These are phyloP conservation scores for Globisporangium paroecandrum DNA, from an alignment of 352 stramenopile species.

Conservation along the genomic window DNA sequence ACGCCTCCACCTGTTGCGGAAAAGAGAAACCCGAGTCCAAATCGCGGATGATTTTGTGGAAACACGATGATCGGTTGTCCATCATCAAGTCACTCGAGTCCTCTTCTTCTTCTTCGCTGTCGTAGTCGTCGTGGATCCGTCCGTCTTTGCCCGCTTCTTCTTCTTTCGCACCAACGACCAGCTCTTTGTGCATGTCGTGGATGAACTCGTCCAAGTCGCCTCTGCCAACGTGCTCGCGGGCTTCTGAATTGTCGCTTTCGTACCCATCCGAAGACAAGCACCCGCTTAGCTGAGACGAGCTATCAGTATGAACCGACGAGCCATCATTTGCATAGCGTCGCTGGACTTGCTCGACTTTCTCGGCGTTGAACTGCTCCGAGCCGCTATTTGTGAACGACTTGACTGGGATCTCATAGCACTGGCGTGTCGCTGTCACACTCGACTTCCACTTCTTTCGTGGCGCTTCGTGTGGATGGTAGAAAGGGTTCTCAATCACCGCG, in stretches of 20 bases:
- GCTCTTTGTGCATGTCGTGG: constrained; percentile 19
- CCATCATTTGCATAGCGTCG: constrained; percentile 12
- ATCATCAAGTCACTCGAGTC: constrained; percentile 13
- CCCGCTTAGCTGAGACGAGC: constrained; percentile 23
- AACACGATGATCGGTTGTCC: constrained; percentile 24
- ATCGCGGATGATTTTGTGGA: constrained; percentile 53
- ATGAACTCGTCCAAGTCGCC: constrained; percentile 28
- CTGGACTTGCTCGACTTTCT: constrained; percentile 6
- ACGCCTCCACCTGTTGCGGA: constrained; percentile 34
- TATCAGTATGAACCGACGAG: constrained; percentile 30
- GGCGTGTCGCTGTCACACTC: constrained; percentile 50
- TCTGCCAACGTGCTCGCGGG: constrained; percentile 20
- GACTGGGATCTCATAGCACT: constrained; percentile 47
- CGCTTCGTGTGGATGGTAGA: constrained; percentile 52
- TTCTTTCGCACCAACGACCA: neutral
- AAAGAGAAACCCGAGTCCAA: constrained; percentile 56
- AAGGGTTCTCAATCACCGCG: constrained; percentile 65
- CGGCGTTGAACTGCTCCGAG: constrained; percentile 6
- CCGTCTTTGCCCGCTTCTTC: neutral
- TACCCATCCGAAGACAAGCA: constrained; percentile 26
- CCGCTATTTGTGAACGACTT: neutral
- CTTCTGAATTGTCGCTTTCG: constrained; percentile 25
- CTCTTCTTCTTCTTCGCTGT: constrained; percentile 22
- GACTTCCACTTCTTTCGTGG: constrained; percentile 48
- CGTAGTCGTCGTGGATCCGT: constrained; percentile 16